Conservation (phyloP, 169 alveolate genomes). For the Fabrea salina region DNA sequence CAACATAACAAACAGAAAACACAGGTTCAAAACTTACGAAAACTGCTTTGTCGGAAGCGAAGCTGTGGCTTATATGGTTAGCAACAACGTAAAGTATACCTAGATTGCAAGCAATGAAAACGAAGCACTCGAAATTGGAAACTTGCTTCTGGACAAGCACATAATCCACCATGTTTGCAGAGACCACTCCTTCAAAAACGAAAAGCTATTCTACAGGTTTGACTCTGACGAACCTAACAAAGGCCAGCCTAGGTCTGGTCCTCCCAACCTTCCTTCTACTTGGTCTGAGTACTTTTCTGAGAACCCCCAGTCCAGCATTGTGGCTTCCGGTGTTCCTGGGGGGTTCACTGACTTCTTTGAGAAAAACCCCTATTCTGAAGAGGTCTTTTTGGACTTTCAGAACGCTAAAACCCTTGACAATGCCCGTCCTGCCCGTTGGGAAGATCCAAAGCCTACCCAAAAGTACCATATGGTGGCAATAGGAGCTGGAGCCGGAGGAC, state of each 20-base stretch:
- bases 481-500: conserved; percentile 71
- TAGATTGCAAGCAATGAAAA: conserved; percentile 32
- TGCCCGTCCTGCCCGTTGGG: conserved; percentile 55
- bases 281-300: not conserved
- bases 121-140: conserved; percentile 42
- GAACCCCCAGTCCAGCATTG: conserved; percentile 5
- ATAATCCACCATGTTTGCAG: conserved; percentile 34
- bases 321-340: not conserved
- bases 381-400: conserved; percentile 34
- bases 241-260: conserved; percentile 15
- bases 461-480: conserved; percentile 54
- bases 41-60: too few relatives aligned
- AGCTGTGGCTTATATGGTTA: too few relatives aligned
- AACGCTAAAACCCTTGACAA: conserved; percentile 44
- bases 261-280: not conserved
- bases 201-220: conserved; percentile 43
- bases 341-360: conserved; percentile 34
- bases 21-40: too few relatives aligned
- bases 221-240: not conserved
- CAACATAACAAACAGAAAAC: too few relatives aligned
- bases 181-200: conserved; percentile 44
- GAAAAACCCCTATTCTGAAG: conserved; percentile 37
- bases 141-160: conserved; percentile 22
- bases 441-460: conserved; percentile 43
- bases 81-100: too few relatives aligned